A percentile compares a stretch with the other conserved stretches of the same genome.
Conservation (phyloP, 345 rosid species). For the Dimocarpus longan region DNA sequence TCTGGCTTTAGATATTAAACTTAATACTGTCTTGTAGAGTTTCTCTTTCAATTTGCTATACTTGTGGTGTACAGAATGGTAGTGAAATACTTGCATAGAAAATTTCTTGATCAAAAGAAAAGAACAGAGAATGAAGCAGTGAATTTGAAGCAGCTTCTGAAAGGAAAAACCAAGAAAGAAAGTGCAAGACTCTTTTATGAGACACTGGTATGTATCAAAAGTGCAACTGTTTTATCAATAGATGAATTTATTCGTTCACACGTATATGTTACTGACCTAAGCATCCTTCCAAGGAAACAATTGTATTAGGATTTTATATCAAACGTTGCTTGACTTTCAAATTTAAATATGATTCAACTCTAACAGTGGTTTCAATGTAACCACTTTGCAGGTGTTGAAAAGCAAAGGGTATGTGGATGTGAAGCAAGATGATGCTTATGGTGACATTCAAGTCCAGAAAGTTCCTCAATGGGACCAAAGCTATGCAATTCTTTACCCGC, state of each 20-base stretch:
- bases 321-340: no score
- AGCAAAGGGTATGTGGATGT: conserved; percentile 59
- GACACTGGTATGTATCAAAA: conserved; percentile 58
- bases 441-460: conserved; percentile 56
- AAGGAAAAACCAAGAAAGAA: conserved; percentile 59
- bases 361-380: not conserved
- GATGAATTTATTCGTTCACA: not conserved
- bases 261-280: not conserved
- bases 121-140: conserved; percentile 51
- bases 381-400: conserved; percentile 64
- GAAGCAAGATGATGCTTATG: conserved; percentile 56
- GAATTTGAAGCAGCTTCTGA: conserved; percentile 47
- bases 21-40: not conserved
- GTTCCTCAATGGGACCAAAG: conserved; percentile 27
- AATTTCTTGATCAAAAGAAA: conserved; percentile 39
- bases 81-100: conserved; percentile 45
- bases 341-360: conserved; percentile 8
- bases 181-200: conserved; percentile 82
- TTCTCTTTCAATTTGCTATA: conserved; percentile 11
- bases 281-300: no score
- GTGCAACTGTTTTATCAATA: not conserved
- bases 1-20: not conserved
- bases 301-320: no score
- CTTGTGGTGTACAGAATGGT: conserved; percentile 52
- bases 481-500: not conserved